Conservation (phyloP, 2,329 filamentous ascomycete genomes). For the Coccinonectria pachysandricola region DNA sequence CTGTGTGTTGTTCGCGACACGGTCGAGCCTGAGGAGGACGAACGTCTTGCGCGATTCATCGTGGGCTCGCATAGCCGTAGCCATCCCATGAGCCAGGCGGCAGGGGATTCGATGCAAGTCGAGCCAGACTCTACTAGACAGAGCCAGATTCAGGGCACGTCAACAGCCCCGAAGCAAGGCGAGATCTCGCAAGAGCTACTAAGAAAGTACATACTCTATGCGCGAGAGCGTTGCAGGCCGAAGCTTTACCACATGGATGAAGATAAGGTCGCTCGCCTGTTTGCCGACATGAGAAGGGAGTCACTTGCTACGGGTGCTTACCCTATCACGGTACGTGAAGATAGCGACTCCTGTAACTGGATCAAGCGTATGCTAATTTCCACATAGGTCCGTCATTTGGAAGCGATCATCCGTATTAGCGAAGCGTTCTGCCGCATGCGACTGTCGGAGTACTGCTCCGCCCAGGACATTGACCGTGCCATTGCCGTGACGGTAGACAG, state of each 20-base stretch:
- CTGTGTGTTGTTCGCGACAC: slow-evolving; percentile 93
- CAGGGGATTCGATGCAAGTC: slow-evolving; percentile 48
- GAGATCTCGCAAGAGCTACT: slow-evolving; percentile 86
- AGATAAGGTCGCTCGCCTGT: slow-evolving; percentile 88
- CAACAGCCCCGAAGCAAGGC: slow-evolving; percentile 36
- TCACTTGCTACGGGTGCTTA: slow-evolving; percentile 90
- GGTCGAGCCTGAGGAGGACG: slow-evolving; percentile 85
- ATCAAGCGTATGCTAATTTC: slow-evolving; percentile 7
- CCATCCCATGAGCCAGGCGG: slow-evolving; percentile 54
- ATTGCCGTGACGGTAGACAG: slow-evolving; percentile 95
- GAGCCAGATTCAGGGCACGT: slow-evolving; percentile 20
- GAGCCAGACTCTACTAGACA: slow-evolving; percentile 41
- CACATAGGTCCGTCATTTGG: slow-evolving; percentile 81
- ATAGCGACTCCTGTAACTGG: too few relatives aligned
- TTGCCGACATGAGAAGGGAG: slow-evolving; percentile 92
- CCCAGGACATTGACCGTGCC: slow-evolving; percentile 87
- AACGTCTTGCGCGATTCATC: slow-evolving; percentile 87
- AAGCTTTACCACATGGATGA: slow-evolving; percentile 97
- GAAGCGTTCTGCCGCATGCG: slow-evolving; percentile 97
- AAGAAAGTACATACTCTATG: slow-evolving; percentile 94
- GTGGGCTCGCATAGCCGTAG: slow-evolving; percentile 89
- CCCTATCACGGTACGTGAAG: slow-evolving; percentile 79
- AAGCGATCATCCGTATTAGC: slow-evolving; percentile 92
- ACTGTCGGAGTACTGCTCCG: slow-evolving; percentile 86
- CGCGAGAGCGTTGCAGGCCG: slow-evolving; percentile 76